Evolutionary conservation across 2,329 filamentous ascomycete genomes (phyloP), one percentile per base, ranked within the genome.

Genomic region (Neocucurbitaria cava): DNA sequence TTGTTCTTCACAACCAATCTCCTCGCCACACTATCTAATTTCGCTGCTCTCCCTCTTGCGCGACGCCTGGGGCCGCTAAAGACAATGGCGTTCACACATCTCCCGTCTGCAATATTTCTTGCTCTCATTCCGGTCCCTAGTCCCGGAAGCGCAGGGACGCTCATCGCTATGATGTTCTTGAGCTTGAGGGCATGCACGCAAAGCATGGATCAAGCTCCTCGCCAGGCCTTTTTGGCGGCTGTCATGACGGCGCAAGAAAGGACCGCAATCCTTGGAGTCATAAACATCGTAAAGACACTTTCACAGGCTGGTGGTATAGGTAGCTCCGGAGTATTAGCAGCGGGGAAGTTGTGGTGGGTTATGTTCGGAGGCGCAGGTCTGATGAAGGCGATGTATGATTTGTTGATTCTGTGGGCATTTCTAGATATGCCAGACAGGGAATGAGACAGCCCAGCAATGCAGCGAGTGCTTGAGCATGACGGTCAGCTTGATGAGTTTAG

Each of bases 21-120:
- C 41, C 73, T 81, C 21, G 66, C 72, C 11, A 73, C 71, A 1
- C 68, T 76, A 39, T 79, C 75, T 18, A 82, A 79, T 59, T 70
- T 82, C 3, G 75, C 77, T 77, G 86, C 73, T 76, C 86, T 63
- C 77, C 87, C 88, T 5, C 85, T 90, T 36, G 81, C 90, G 46
- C 85, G 86, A 57, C 84, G 87, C 54, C 77, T 84, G 42, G 80
- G 82, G 10, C 77, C 80, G 31, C 73, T 84, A 45, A 78, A 77
- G 26, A 65, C 58, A 15, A 69, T 69, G 65, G 61, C 62, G 5
- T 62, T 63, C 50, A 69, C 65, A 10, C 65, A 69, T 44, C 49
- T 67, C 1, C 64, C 65, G 9, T 58, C 56, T 3, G 60, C 64
- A n/a, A 51, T 67, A 17, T 59, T 61, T 47, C 58, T 69, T 13